These are phyloP conservation scores for Termitomyces sp. DNA, from an alignment of 768 basidiomycete genomes.

Conservation along the genomic window DNA sequence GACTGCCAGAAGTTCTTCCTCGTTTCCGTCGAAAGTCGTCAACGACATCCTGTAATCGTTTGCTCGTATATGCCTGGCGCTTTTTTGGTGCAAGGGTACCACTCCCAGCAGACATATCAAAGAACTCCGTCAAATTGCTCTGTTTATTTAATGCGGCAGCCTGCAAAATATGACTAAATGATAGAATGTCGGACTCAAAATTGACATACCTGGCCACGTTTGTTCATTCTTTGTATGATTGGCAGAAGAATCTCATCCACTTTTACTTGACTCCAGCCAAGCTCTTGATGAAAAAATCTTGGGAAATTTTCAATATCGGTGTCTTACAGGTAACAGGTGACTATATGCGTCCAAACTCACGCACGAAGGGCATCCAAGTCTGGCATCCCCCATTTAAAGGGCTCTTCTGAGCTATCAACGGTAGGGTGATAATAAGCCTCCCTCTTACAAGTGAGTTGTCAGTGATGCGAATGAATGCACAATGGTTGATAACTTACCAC, in stretches of 20 bases:
- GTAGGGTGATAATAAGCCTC: slow-evolving; percentile 93
- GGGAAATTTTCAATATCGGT: background rate
- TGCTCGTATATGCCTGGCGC: slow-evolving; percentile 80
- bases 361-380: slow-evolving; percentile 88
- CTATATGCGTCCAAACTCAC: slow-evolving; percentile 38
- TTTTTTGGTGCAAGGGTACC: slow-evolving; percentile 75
- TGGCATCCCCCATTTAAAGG: slow-evolving; percentile 96
- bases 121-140: slow-evolving; percentile 69
- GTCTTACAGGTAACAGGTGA: background rate
- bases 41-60: slow-evolving; percentile 85
- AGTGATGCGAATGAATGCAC: slow-evolving; percentile 1
- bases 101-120: slow-evolving; percentile 65
- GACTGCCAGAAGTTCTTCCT: slow-evolving; percentile 23
- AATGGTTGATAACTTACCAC: slow-evolving; percentile 56
- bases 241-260: slow-evolving; percentile 90
- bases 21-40: slow-evolving; percentile 70
- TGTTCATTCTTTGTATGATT: slow-evolving; percentile 86
- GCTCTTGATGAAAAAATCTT: slow-evolving; percentile 73
- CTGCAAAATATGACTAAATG: slow-evolving; percentile 26
- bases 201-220: slow-evolving; percentile 61
- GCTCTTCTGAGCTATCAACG: slow-evolving; percentile 87
- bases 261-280: slow-evolving; percentile 79
- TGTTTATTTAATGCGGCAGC: slow-evolving; percentile 70
- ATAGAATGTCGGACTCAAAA: background rate
- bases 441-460: slow-evolving; percentile 41